Base-by-base conservation (phyloP, 23 red algal genomes). In the Pyropia haitanensis region DNA sequence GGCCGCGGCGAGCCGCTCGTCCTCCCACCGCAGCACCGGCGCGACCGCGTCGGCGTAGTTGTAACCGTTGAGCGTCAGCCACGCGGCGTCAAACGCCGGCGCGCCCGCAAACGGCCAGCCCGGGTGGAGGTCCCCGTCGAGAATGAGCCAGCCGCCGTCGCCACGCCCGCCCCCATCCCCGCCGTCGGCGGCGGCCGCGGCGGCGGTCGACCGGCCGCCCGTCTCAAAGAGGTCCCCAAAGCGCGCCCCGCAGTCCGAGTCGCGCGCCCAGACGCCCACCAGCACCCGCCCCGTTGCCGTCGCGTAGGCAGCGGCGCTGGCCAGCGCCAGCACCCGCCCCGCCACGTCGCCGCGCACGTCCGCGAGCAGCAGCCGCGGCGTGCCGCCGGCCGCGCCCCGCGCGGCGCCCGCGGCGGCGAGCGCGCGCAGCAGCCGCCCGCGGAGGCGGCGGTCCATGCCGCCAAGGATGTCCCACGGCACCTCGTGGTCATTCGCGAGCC, bases 381-480 rank as follows among this genome's bases (percentile, higher is more conserved):
- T n/a, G 17, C 18, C 15, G 5, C 44, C 51, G n/a, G 61, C 24
- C 24, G 20, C 10, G 18, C 4, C 25, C 56, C 57, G 22, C 14
- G 18, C 23, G 60, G 23, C 60, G 63, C 66, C 56, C 27, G 67
- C 61, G 23, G 70, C 56, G 46, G 68, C 77, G 0, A 83, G 54
- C 18, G 31, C 20, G 3, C 51, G 2, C 27, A 83, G 15, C 55
- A 90, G 44, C 27, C 61, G 6, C 10, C 70, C 67, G 27, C 74
- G 74, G 8, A 62, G 17, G 18, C 46, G 14, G 25, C 52, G 18
- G 44, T 16, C n/a, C 71, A 82, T 72, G 26, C 68, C 60, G 12
- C 46, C 60, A 46, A 88, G 60, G 29, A 88, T 79, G 58, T 88
- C 83, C 83, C 83, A 88, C 30, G 86, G 86, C 5, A 90, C 46